Percentiles rank a stretch among this genome's conserved stretches.
Evolutionary conservation across 345 rosid species (phyloP).

Genomic region (Bruguiera gymnorhiza): DNA sequence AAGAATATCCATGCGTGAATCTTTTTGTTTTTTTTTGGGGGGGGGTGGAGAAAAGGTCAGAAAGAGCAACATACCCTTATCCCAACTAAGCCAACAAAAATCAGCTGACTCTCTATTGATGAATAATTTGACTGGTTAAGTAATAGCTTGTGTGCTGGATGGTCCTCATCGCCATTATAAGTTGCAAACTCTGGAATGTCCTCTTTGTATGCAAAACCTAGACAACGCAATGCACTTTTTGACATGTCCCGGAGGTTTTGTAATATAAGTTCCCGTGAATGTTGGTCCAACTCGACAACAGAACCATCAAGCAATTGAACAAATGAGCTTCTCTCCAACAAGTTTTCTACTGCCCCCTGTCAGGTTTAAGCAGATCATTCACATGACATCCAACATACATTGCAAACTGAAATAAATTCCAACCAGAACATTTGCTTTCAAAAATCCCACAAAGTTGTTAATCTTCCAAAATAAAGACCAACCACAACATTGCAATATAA

Average conservation of each 20-base stretch:
- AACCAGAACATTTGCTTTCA: too few relatives aligned
- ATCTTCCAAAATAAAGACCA: neutral
- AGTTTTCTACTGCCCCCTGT: slow-evolving; percentile 95
- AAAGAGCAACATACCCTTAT: slow-evolving; percentile 56
- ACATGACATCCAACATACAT: neutral
- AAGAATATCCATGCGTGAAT: neutral
- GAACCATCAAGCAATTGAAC: slow-evolving; percentile 81
- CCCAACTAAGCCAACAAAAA: slow-evolving; percentile 84
- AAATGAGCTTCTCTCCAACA: slow-evolving; percentile 78
- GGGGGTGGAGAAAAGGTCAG: too few relatives aligned
- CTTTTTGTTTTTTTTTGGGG: too few relatives aligned
- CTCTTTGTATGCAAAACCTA: slow-evolving; percentile 78
- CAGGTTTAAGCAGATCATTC: slow-evolving; percentile 15
- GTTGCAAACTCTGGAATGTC: slow-evolving; percentile 54
- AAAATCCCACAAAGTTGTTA: neutral
- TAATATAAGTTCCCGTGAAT: slow-evolving; percentile 53
- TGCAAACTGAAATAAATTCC: neutral
- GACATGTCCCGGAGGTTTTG: slow-evolving; percentile 73
- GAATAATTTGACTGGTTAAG: slow-evolving; percentile 71
- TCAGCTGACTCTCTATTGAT: slow-evolving; percentile 70
- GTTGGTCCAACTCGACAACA: slow-evolving; percentile 50
- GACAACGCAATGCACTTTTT: slow-evolving; percentile 69
- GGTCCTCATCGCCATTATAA: slow-evolving; percentile 84
- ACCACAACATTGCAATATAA: neutral
- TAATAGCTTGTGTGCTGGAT: slow-evolving; percentile 79